phyloP scores from a whole-genome alignment of 108 stramenopile species.

The Cyclotella distinguenda region DNA sequence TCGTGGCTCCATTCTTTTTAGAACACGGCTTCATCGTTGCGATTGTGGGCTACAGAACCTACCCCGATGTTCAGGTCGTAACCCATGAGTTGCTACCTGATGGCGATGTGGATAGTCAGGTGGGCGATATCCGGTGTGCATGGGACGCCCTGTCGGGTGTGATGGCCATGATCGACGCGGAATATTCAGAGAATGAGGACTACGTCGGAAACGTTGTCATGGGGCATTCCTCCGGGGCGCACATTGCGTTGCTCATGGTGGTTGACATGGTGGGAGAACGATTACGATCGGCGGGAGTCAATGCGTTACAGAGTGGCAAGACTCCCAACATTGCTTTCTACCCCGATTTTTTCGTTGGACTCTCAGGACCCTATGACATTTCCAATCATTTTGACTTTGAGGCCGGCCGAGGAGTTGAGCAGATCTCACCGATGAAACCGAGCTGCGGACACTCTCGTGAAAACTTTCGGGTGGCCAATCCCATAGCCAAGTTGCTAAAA shows the following conservation, averaged over 20 bases:
- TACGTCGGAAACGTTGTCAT: conserved; percentile 55
- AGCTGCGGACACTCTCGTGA: conserved; percentile 60
- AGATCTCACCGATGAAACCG: conserved; percentile 79
- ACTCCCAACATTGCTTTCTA: neutral
- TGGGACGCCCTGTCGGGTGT: conserved; percentile 15
- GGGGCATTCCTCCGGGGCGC: conserved; percentile 84
- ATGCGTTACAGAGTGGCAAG: conserved; percentile 3
- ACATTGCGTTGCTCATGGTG: conserved; percentile 61
- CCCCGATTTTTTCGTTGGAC: conserved; percentile 57
- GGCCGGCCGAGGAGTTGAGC: conserved; percentile 81
- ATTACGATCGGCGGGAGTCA: no score
- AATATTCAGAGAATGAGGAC: conserved; percentile 1
- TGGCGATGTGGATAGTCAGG: conserved; percentile 34
- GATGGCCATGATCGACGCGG: neutral
- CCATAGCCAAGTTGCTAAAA: conserved; percentile 46
- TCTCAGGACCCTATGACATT: conserved; percentile 79
- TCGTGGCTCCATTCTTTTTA: conserved; percentile 64
- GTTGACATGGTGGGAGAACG: conserved; percentile 45
- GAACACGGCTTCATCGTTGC: conserved; percentile 28
- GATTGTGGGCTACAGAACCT: conserved; percentile 76
- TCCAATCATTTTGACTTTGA: conserved; percentile 85
- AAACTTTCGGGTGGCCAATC: conserved; percentile 59
- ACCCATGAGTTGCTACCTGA: conserved; percentile 14
- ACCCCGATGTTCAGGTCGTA: conserved; percentile 51
- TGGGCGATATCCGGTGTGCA: conserved; percentile 48